Conservation (phyloP, 176 grass and related monocot genomes). For the Zoysia pacifica region DNA sequence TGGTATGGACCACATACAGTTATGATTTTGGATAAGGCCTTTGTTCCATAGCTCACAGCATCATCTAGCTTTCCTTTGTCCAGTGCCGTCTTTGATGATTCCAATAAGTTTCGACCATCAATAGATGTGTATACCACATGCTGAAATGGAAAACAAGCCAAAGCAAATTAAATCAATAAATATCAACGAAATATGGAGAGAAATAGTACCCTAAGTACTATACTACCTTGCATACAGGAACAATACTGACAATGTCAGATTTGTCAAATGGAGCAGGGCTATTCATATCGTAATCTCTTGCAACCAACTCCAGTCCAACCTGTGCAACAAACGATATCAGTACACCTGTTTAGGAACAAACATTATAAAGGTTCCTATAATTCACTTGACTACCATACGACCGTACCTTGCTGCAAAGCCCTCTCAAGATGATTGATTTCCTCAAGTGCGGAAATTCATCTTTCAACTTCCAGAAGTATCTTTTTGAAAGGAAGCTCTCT, state of each 20-base stretch:
- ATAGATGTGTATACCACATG: conserved; percentile 83
- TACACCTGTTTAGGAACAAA: conserved; percentile 16
- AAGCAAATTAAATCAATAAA: conserved; percentile 1
- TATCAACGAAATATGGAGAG: neutral
- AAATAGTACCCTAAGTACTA: conserved; percentile 14
- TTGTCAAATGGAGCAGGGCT: conserved; percentile 87
- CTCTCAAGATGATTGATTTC: conserved; percentile 86
- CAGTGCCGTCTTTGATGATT: conserved; percentile 91
- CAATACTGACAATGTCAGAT: conserved; percentile 85
- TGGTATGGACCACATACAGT: conserved; percentile 91
- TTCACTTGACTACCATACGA: conserved; percentile 1
- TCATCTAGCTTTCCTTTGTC: conserved; percentile 98
- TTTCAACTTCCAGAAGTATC: conserved; percentile 78
- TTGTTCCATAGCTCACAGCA: conserved; percentile 82
- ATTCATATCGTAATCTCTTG: conserved; percentile 97
- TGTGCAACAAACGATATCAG: conserved; percentile 52
- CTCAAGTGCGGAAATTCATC: conserved; percentile 87
- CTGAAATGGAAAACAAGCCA: conserved; percentile 43
- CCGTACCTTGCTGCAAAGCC: conserved; percentile 88
- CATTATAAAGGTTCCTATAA: conserved; percentile 1
- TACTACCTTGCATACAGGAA: conserved; percentile 96
- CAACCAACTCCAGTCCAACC: conserved; percentile 92
- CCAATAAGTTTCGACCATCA: conserved; percentile 89
- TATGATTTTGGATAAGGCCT: conserved; percentile 91
- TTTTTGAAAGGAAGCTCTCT: conserved; percentile 78